Evolutionary conservation across 768 basidiomycete species (phyloP), one percentile per base, ranked within the genome.

Genomic region (Hirschioporus abietinus): DNA sequence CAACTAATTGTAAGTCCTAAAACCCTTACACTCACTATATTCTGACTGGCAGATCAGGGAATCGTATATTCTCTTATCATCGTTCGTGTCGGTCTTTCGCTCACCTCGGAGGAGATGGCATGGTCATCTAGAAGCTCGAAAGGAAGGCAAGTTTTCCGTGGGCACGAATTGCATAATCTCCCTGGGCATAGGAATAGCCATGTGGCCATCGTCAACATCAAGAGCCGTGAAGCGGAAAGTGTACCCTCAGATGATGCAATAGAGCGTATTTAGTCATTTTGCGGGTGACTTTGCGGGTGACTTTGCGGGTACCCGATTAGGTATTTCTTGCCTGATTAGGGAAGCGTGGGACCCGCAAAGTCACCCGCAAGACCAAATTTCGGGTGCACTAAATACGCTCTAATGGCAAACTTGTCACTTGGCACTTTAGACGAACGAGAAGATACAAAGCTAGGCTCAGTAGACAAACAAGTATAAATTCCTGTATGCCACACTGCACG

Each of bases 1-100:
- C 66, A 66, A 23, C 34, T 66, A 23, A 66, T 66, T 30, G 66
- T 66, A 35, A 66, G 66, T 52, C 20, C 42, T 15, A 15, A 52
- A 52, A 1, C 4, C 20, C 42, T 52, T 10, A 52, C 20, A 30
- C 30, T 30, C 30, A 3, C 4, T 30, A 3, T 30, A 8, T 30
- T 30, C 30, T 30, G 8, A 30, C 30, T 30, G 30, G 30, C 8
- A 30, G 4, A 6, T 15, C 42, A 52, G 42, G 42, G 42, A 15
- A 52, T 52, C 42, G 20, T 20, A 10, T 52, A 15, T 52, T 52
- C 42, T 20, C 12, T 52, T 12, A 52, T 52, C 1, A 52, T 52
- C 1, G 42, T 52, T 15, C 42, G 42, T 20, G 20, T 52, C 5
- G 42, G 42, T 10, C 42, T 52, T 20, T 52, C 42, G 5, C 42